These are phyloP conservation scores for Selenicereus undatus DNA, from an alignment of 148 eudicot genomes.

Conservation along the genomic window DNA sequence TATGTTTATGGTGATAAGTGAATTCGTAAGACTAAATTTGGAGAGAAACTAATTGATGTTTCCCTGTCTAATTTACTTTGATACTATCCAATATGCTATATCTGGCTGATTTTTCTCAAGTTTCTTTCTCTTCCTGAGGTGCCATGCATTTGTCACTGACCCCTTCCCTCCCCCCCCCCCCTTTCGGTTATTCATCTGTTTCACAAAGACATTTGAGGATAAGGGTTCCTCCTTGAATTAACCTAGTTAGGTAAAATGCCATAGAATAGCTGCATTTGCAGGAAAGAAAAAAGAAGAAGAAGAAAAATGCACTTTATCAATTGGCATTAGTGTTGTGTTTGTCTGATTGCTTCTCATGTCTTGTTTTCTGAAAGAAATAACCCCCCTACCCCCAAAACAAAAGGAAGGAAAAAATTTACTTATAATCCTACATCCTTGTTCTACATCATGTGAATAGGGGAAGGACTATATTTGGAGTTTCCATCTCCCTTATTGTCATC, in stretches of 20 bases:
- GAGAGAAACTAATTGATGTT: too few relatives aligned
- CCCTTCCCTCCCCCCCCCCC: too few relatives aligned
- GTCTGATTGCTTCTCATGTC: neutral
- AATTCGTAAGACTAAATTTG: neutral
- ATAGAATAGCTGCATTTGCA: too few relatives aligned
- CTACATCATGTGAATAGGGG: slow-evolving; percentile 34
- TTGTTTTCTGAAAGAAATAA: neutral
- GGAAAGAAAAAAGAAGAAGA: neutral
- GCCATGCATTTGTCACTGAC: too few relatives aligned
- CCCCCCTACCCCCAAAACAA: too few relatives aligned
- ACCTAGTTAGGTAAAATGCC: neutral
- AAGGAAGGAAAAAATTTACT: neutral
- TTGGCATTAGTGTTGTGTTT: neutral
- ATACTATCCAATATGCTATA: too few relatives aligned
- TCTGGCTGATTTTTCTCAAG: too few relatives aligned
- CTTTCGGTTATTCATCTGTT: neutral
- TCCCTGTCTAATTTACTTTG: too few relatives aligned
- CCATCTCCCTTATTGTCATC: slow-evolving; percentile 75
- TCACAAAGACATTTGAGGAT: neutral
- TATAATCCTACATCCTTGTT: neutral
- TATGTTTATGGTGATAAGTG: neutral
- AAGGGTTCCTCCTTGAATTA: neutral
- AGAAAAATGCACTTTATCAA: neutral
- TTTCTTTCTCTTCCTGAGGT: too few relatives aligned
- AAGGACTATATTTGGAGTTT: slow-evolving; percentile 62